These are phyloP conservation scores for Penicillium atrosanguineum DNA, from an alignment of 495 filamentous ascomycete genomes.

Conservation along the genomic window DNA sequence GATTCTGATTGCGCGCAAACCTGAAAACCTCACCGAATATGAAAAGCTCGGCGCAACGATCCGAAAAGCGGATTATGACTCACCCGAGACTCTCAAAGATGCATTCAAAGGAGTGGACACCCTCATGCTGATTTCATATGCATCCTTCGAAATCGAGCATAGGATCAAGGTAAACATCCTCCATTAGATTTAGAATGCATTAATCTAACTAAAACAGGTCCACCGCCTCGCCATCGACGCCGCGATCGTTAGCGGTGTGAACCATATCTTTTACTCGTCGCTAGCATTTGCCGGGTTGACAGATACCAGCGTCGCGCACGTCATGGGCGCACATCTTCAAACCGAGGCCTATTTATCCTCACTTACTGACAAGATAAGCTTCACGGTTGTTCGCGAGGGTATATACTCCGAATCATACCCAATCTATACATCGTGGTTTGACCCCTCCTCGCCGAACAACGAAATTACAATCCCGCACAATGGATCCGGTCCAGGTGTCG, in stretches of 20 bases:
- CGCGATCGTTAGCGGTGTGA: conserved; percentile 54
- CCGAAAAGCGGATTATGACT: conserved; percentile 38
- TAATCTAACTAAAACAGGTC: conserved; percentile 9
- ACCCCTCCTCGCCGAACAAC: conserved; percentile 24
- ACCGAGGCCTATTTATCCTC: conserved; percentile 57
- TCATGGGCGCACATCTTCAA: conserved; percentile 67
- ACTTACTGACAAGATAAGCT: conserved; percentile 31
- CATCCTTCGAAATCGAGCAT: conserved; percentile 39
- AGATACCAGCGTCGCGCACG: conserved; percentile 48
- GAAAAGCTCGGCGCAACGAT: conserved; percentile 29
- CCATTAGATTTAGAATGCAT: background rate
- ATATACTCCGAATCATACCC: conserved; percentile 68
- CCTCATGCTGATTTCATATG: conserved; percentile 43
- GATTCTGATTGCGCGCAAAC: conserved; percentile 45
- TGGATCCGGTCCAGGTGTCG: conserved; percentile 42
- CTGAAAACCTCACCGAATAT: conserved; percentile 31
- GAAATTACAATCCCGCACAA: conserved; percentile 52
- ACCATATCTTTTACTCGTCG: conserved; percentile 66
- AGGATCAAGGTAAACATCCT: conserved; percentile 24
- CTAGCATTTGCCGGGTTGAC: conserved; percentile 53
- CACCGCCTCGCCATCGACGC: conserved; percentile 57
- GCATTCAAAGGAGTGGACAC: conserved; percentile 38
- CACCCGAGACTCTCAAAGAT: conserved; percentile 23
- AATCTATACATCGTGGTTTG: conserved; percentile 64
- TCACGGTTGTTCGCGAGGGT: conserved; percentile 59